Conservation (phyloP, 495 filamentous ascomycete genomes). For the Aspergillus biplanus region DNA sequence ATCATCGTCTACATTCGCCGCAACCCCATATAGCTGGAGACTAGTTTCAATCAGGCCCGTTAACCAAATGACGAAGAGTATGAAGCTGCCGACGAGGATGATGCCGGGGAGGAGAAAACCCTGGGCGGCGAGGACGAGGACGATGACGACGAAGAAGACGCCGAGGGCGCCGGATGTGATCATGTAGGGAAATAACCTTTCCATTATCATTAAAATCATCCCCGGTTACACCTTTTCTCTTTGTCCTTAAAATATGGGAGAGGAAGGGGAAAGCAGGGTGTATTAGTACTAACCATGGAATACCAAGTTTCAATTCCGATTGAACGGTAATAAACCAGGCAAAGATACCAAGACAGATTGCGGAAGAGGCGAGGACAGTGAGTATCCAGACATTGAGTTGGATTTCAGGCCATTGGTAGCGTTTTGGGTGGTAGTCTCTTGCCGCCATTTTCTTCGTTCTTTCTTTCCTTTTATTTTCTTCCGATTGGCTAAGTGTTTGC, state of each 20-base stretch:
- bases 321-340: slow-evolving; percentile 83
- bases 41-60: slow-evolving; percentile 88
- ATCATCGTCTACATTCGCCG: slow-evolving; percentile 73
- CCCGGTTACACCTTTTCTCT: neutral
- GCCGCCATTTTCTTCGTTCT: slow-evolving; percentile 25
- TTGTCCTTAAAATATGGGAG: slow-evolving; percentile 2
- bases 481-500: neutral
- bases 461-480: neutral
- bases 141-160: slow-evolving; percentile 71
- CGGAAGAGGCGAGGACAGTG: slow-evolving; percentile 77
- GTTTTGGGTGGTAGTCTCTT: slow-evolving; percentile 50
- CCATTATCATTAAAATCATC: neutral
- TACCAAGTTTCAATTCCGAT: slow-evolving; percentile 64
- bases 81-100: slow-evolving; percentile 88
- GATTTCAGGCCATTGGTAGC: slow-evolving; percentile 92
- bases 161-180: slow-evolving; percentile 70
- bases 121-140: slow-evolving; percentile 74
- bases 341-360: slow-evolving; percentile 85
- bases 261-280: neutral
- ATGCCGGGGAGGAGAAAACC: slow-evolving; percentile 85
- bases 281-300: slow-evolving; percentile 75
- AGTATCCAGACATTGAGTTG: slow-evolving; percentile 94
- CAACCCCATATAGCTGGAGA: slow-evolving; percentile 85
- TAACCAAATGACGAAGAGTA: slow-evolving; percentile 91
- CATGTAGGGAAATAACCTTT: slow-evolving; percentile 90